Evolutionary conservation across 2,329 filamentous ascomycete genomes (phyloP), one percentile per base, ranked within the genome.

Genomic region (Nannizziopsis arthrosporioides): DNA sequence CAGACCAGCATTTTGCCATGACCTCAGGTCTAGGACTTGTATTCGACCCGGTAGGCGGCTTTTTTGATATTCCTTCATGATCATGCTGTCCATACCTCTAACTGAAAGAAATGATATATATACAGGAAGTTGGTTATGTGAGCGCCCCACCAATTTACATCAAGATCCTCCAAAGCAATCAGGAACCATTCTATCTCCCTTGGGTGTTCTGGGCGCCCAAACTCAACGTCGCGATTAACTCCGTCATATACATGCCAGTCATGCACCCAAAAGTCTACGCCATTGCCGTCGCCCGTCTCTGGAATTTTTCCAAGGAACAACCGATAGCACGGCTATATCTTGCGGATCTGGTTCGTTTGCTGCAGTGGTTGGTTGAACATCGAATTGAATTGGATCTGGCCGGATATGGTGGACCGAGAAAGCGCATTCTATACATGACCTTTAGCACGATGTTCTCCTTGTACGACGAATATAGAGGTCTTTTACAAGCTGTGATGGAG

Each of bases 51-150:
- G 45, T 47, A 36, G 36, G 37, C 42, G 3, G 15, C 1, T 12
- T 5, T 15, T 39, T 3, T 31, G 12, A 8, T n/a, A 5, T 31
- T 30, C 15, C 19, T 4, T 31, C 12, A 10, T 14, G 8, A 11
- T 32, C 31, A 9, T 18, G 30, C 36, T 11, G 38, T 11, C 22
- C 2, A 36, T 10, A n/a, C 3, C 18, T 22, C 2, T 15, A 11
- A 27, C 8, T 8, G 31, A 15, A 42, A 22, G 14, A 31, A 18
- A 1, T 15, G 9, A 5, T 15, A 4, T 42, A n/a, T 15, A 12
- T 22, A 17, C 11, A 47, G 45, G 27, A 47, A n/a, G 37, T 47
- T 11, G 45, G 18, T 7, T 47, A 47, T 27, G 32, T 47, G 18
- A 42, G 30, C 30, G 45, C 45, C 12, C 37, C 41, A 6, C 38